Base-by-base conservation (phyloP, 495 filamentous ascomycete species). In the Antarctomyces pellizariae region DNA sequence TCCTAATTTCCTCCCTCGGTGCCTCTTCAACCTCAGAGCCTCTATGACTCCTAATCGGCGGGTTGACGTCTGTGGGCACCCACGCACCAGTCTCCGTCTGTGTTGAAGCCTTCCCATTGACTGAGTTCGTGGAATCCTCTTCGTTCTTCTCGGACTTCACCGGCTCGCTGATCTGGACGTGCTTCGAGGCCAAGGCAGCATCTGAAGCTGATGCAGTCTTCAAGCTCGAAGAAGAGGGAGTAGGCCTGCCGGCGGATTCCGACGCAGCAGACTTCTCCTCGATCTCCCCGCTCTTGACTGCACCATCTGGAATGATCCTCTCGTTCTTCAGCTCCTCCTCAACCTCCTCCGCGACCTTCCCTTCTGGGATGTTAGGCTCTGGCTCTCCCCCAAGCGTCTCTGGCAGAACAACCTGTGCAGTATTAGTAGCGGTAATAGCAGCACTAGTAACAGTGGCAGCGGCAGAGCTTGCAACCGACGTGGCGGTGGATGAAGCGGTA, bases 21-120 rank as follows among this genome's bases (percentile, higher is more conserved):
- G 32, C 44, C 15, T 38, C 30, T 12, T 41, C 41, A 18, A 42
- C 13, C 4, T 37, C 29, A 6, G 31, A 36, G 3, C 30, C 31
- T 7, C 34, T 35, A 8, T 35, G 33, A 11, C 34, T 39, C 13
- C 47, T 43, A 13, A 48, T 37, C 11, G 48, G 46, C 16, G 36
- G 29, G 12, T 48, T 37, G 9, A 47, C 36, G 23, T 50, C 52
- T 7, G 37, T 44, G n/a, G 50, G 46, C 36, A 50, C 48, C 56
- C 55, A 60, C 5, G 43, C 47, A 5, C 46, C 49, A 25, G 46
- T 44, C 14, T 43, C 56, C 16, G 57, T 11, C 29, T 38, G 15
- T 13, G 19, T 31, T 19, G 18, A 24, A 18, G 16, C 32, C 17
- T 21, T 18, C 14, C 10, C 20, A 16, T 31, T 24, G 13, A 25